Percentiles rank a stretch among this genome's conserved stretches.
Evolutionary conservation across 257 asterid species (phyloP).

Genomic region (Solanum infundibuliforme): DNA sequence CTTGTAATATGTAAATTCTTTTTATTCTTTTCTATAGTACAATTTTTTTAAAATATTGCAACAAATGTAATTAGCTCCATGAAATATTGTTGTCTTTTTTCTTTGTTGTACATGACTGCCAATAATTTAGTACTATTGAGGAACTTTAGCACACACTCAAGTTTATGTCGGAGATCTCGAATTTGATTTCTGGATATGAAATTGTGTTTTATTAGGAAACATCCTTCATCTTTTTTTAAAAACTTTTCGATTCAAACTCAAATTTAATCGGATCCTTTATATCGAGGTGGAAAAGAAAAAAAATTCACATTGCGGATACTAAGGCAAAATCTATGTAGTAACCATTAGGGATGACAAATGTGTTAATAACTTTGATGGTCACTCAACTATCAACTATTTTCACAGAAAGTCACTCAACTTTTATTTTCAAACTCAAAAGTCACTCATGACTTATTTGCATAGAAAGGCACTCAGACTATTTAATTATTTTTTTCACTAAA

Average conservation of each 20-base stretch:
- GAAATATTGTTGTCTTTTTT: not conserved
- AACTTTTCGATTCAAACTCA: no score
- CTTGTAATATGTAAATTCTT: not conserved
- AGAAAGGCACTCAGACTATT: no score
- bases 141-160: not conserved
- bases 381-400: no score
- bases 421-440: no score
- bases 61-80: not conserved
- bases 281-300: accelerated
- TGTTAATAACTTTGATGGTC: no score
- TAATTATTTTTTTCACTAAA: no score
- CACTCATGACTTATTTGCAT: no score
- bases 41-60: not conserved
- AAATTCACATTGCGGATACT: not conserved
- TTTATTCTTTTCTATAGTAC: not conserved
- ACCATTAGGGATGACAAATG: no score
- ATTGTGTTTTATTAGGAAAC: not conserved
- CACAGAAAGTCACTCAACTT: no score
- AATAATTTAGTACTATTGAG: not conserved
- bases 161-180: not conserved
- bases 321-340: not conserved
- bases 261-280: no score
- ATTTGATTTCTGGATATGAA: not conserved
- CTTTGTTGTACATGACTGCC: not conserved
- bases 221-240: no score